Evolutionary conservation across 108 stramenopile species (phyloP).

Genomic region (Epithemia pelagica): DNA sequence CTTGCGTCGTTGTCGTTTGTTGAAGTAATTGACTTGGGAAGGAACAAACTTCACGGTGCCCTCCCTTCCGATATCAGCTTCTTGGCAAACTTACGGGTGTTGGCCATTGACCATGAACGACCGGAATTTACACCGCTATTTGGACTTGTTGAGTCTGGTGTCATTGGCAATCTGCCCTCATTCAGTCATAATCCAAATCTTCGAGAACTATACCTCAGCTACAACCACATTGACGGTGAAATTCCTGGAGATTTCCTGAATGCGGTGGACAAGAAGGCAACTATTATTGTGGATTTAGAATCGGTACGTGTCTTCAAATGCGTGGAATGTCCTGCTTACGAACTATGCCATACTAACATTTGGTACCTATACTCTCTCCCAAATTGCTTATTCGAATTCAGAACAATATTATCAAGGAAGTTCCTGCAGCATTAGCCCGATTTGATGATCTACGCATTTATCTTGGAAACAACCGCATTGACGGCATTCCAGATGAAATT

Average conservation of each 20-base stretch:
- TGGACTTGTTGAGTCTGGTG: constrained; percentile 18
- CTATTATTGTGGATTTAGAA: constrained; percentile 24
- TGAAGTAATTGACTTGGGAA: background rate
- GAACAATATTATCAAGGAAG: constrained; percentile 27
- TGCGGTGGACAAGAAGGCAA: constrained; percentile 18
- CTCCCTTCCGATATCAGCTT: background rate
- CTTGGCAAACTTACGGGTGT: background rate
- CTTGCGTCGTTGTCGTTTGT: background rate
- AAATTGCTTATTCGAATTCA: background rate
- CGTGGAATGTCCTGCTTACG: too few species aligned
- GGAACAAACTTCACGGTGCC: background rate
- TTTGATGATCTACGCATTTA: constrained; percentile 26
- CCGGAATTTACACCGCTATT: background rate
- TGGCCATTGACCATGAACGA: background rate
- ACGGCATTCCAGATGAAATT: constrained; percentile 17
- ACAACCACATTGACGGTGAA: constrained; percentile 30
- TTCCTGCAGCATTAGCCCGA: constrained; percentile 21
- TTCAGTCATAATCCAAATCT: constrained; percentile 18
- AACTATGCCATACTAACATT: too few species aligned
- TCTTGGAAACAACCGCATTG: constrained; percentile 38
- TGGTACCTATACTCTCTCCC: background rate
- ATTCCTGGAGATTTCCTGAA: constrained; percentile 33
- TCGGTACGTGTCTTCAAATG: background rate
- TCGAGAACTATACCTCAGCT: constrained; percentile 25
- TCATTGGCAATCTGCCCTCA: constrained; percentile 28